Evolutionary conservation across 2,329 filamentous ascomycete species (phyloP).

Genomic region (Stagonosporopsis rhizophila): DNA sequence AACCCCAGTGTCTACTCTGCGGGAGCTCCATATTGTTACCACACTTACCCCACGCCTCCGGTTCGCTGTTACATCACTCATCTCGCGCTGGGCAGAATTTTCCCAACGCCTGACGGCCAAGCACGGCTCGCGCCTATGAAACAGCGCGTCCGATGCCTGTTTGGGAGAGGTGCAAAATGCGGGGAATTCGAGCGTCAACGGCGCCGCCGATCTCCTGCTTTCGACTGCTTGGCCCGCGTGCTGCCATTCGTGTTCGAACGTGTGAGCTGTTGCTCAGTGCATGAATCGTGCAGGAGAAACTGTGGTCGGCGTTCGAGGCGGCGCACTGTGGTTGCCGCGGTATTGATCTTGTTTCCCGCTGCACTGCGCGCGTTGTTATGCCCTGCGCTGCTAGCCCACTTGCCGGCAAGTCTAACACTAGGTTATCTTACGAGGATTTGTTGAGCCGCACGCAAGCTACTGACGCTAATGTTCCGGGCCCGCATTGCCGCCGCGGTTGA

Average conservation of each 20-base stretch:
- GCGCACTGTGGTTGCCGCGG: slow-evolving; percentile 1
- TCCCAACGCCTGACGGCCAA: slow-evolving; percentile 9
- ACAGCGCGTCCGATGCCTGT: slow-evolving; percentile 4
- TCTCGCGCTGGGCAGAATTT: slow-evolving; percentile 16
- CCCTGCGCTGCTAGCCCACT: slow-evolving; percentile 3
- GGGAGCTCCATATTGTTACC: slow-evolving; percentile 18
- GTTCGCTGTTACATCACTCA: slow-evolving; percentile 18
- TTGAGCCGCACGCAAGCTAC: slow-evolving; percentile 16
- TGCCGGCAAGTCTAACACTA: background rate
- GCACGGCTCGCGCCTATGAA: slow-evolving; percentile 7
- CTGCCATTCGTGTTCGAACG: background rate
- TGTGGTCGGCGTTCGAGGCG: background rate
- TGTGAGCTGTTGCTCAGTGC: background rate
- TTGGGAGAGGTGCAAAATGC: slow-evolving; percentile 14
- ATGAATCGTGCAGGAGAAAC: background rate
- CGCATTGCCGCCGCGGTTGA: slow-evolving; percentile 13
- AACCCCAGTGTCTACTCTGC: slow-evolving; percentile 13
- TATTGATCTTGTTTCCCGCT: background rate
- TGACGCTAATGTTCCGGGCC: slow-evolving; percentile 3
- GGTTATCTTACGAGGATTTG: slow-evolving; percentile 7
- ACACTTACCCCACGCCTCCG: slow-evolving; percentile 17
- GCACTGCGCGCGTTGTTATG: background rate
- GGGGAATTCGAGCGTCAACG: slow-evolving; percentile 16
- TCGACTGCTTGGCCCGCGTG: background rate
- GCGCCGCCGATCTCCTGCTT: slow-evolving; percentile 14